Percentiles rank a stretch among this genome's conserved stretches.
These are phyloP conservation scores for Solanum piurae DNA, from an alignment of 257 asterid genomes.

Conservation along the genomic window DNA sequence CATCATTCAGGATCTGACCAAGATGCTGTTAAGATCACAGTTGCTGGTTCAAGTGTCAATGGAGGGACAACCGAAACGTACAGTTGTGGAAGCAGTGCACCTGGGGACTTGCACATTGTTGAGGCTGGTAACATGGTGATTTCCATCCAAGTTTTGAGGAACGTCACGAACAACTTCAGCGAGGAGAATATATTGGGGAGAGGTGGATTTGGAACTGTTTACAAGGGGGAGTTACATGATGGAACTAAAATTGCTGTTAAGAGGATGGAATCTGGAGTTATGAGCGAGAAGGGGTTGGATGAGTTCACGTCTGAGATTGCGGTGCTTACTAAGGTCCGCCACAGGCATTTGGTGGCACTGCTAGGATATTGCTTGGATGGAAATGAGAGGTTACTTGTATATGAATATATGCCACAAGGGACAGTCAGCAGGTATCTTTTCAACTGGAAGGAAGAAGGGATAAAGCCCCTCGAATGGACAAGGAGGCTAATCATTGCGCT, in stretches of 20 bases:
- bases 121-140: constrained; percentile 3
- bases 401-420: constrained; percentile 5
- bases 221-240: constrained; percentile 2
- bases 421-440: constrained; percentile 10
- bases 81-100: constrained; percentile 3
- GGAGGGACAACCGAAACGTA: neutral
- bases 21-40: neutral
- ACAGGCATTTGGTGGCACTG: constrained; percentile 15
- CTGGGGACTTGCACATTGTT: constrained; percentile 2
- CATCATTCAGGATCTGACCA: constrained; percentile 6
- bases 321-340: constrained; percentile 10
- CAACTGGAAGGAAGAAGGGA: constrained; percentile 10
- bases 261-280: constrained; percentile 15
- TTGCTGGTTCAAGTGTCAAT: constrained; percentile 1
- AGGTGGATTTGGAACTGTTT: constrained; percentile 3
- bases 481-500: constrained; percentile 2
- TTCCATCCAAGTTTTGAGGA: constrained; percentile 3
- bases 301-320: constrained; percentile 9
- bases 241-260: constrained; percentile 12
- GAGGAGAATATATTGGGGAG: neutral
- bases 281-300: constrained; percentile 11
- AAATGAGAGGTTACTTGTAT: neutral
- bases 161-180: neutral
- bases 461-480: constrained; percentile 14
- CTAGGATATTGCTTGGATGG: constrained; percentile 14